Evolutionary conservation across 2,329 filamentous ascomycete genomes (phyloP), one percentile per base, ranked within the genome.

Genomic region (Lachnellula subtilissima): DNA sequence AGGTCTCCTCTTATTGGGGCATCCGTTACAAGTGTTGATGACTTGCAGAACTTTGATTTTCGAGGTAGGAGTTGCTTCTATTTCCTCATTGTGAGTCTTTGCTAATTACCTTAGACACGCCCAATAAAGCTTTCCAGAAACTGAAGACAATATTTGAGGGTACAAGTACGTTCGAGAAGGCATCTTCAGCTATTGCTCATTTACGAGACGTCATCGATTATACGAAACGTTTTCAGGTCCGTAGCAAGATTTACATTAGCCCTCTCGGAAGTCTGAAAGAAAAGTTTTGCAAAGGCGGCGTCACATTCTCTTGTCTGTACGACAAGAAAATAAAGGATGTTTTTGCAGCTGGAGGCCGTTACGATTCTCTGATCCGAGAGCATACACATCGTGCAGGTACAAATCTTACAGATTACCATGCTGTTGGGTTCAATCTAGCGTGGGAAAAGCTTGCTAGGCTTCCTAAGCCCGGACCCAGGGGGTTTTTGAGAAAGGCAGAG

Each of bases 271-370:
- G 89, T 70, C 83, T 95, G 67, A 96, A 96, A 67, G 92, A 97
- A 68, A 88, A 87, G 55, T 97, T 97, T 69, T 99, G 94, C 71
- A 78, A 83, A 17, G 88, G 88, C 1, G 92, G 92, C 7, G 78
- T 97, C 28, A 77, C 97, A 45, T 97, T 99, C 69, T 89, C 95
- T 59, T 97, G 91, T 66, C 75, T 97, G 2, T 91, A 92, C 61
- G 93, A 97, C 69, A 86, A 83, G 59, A 95, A 91, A 69, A 82
- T 87, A 59, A 86, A 83, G 64, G 88, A 94, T 64, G 89, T 97
- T 0, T 91, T 97, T 67, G 94, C 93, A 5, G 94, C 92, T 35
- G 94, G 95, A 50, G 94, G 94, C 2, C 84, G 94, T 49, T 99
- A 99, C 69, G 95, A 99, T 70, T 84, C 85, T 48, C 76, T 99